Evolutionary conservation across 1,284 basidiomycete genomes (phyloP), one percentile per base, ranked within the genome.

Genomic region (Baeospora myosura): DNA sequence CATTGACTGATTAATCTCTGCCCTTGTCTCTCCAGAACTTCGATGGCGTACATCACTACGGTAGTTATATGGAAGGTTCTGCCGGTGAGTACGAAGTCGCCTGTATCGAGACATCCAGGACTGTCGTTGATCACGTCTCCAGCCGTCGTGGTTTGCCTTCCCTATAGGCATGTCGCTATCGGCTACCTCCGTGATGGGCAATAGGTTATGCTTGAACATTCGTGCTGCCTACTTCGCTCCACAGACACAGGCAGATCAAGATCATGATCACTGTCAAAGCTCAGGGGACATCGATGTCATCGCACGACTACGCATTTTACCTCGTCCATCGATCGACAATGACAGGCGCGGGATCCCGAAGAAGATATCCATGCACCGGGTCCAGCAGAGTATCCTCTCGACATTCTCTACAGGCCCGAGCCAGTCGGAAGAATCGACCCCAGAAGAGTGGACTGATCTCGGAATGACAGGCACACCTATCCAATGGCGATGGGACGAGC

Each of bases 181-280:
- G 29, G 45, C 46, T 32, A 54, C 52, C 16, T 52, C 52, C 41
- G 49, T 58, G 22, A 53, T 55, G 47, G 60, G 60, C 10, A 44
- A 44, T 37, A 49, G 59, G 37, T 41, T 60, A 18, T 38, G 56
- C 7, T 52, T 61, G 18, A 56, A 54, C 37, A 49, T 62, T 22
- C 58, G 56, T 7, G 42, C 42, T 34, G 52, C 50, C 4, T 61
- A 56, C 39, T 44, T 4, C 46, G 43, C 2, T 37, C 45, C 25
- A 18, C 34, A 0, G 36, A 30, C 18, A 30, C 17, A 21, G 8
- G 26, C 8, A 28, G 38, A 29, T 16, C 38, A 17, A 16, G 11
- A 12, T n/a, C 12, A 16, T 17, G 23, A 20, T 16, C 12, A 28
- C 38, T n/a, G 11, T 28, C 4, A 17, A 30, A 18, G 24, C 17